Evolutionary conservation across 768 basidiomycete genomes (phyloP).

Genomic region (Tylopilus vinaceipallidus): DNA sequence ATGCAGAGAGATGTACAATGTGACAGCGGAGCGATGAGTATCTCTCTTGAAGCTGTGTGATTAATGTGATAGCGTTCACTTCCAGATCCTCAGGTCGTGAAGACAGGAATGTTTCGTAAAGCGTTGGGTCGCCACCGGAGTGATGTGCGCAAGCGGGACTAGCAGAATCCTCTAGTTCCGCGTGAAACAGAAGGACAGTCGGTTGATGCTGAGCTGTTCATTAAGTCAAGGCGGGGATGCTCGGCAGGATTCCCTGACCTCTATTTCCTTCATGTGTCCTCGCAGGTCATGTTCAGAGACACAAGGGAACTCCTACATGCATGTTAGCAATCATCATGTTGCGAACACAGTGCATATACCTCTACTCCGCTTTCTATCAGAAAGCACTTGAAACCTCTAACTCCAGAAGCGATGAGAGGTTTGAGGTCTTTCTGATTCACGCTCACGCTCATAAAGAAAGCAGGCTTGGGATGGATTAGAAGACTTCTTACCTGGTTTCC

Average conservation of each 20-base stretch:
- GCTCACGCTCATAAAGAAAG: not conserved
- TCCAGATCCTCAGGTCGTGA: constrained; percentile 86
- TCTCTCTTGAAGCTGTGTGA: constrained; percentile 58
- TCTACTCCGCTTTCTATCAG: constrained; percentile 95
- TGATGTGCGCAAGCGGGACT: constrained; percentile 14
- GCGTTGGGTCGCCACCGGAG: constrained; percentile 43
- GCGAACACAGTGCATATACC: constrained; percentile 39
- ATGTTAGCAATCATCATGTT: constrained; percentile 4
- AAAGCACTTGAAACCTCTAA: constrained; percentile 97
- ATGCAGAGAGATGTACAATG: constrained; percentile 93
- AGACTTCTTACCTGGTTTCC: constrained; percentile 66
- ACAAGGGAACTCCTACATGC: constrained; percentile 82
- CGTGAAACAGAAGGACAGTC: constrained; percentile 86
- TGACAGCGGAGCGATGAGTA: constrained; percentile 79
- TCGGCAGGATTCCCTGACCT: constrained; percentile 43
- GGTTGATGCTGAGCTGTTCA: constrained; percentile 48
- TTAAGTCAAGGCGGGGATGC: constrained; percentile 10
- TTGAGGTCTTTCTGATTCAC: constrained; percentile 59
- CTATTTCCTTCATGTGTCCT: constrained; percentile 68
- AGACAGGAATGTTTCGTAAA: constrained; percentile 78
- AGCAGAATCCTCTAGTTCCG: constrained; percentile 63
- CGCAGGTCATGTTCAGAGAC: constrained; percentile 70
- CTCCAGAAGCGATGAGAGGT: constrained; percentile 75
- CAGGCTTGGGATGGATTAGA: not conserved
- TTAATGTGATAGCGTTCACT: constrained; percentile 74